Evolutionary conservation across 1,284 basidiomycete species (phyloP), one percentile per base, ranked within the genome.

Genomic region (Boletus sp.): DNA sequence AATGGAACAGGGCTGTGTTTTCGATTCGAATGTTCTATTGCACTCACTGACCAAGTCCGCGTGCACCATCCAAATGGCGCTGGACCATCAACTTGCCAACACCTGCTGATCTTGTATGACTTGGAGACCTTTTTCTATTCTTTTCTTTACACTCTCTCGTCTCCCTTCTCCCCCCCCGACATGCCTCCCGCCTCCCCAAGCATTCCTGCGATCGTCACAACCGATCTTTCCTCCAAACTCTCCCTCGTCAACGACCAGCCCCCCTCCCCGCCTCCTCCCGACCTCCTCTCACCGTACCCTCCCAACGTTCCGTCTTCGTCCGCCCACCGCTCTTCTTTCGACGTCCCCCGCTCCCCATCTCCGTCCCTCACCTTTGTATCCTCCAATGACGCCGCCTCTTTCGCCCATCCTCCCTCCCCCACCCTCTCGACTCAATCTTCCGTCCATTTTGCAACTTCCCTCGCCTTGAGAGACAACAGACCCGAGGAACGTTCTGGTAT

Each of bases 391-490:
- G 69, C 65, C 6, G 70, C 72, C 4, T 68, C 62, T 2, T 35
- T 58, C 4, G 56, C 64, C 34, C 66, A 69, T 0, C 86, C 84
- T 0, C 84, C 86, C 0, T 88, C 85, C 0, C 86, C 86, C 2
- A 88, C 87, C 0, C 72, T 87, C 9, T 87, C 87, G 0, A 76
- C 74, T 2, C 73, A 71, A 29, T 85, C 82, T 3, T 79, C 78
- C 0, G 73, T 77, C 0, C 77, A 79, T 35, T 86, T 82, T 52
- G 69, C 74, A 0, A 80, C 78, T 2, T 72, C 83, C 5, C 61
- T 84, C 5, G 77, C 77, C 2, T 64, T 92, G 36, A 76, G 91
- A 27, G 77, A 84, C 41, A 91, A 91, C 62, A 72, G 79, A 41
- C 89, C 87, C 0, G 79, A 84, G 12, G 75, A 77, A 16, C 71